Evolutionary conservation across 2,329 filamentous ascomycete genomes (phyloP).

Genomic region (Cucurbitaria berberidis): DNA sequence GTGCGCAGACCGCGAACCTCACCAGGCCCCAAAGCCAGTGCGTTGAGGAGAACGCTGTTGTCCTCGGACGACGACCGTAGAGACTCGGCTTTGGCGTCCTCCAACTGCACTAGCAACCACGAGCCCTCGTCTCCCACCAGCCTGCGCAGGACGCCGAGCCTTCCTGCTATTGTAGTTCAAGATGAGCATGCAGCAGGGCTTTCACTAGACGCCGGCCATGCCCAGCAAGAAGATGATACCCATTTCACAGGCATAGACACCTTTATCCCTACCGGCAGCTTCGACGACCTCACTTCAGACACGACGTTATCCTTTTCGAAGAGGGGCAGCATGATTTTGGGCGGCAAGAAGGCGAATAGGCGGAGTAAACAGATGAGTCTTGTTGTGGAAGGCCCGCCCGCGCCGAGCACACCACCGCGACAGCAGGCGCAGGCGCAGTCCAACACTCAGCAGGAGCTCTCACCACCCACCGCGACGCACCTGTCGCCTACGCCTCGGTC

Average conservation of each 20-base stretch:
- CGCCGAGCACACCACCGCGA: constrained; percentile 20
- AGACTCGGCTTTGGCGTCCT: constrained; percentile 51
- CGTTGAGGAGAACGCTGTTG: constrained; percentile 39
- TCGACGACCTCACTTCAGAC: constrained; percentile 60
- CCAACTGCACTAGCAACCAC: constrained; percentile 41
- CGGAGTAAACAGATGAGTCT: constrained; percentile 40
- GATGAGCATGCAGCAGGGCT: constrained; percentile 38
- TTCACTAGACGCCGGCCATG: constrained; percentile 15
- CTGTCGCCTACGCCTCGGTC: constrained; percentile 42
- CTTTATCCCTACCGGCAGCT: constrained; percentile 60
- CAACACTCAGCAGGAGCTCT: constrained; percentile 19
- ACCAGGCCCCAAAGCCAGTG: constrained; percentile 42
- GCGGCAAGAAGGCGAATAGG: constrained; percentile 57
- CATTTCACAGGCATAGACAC: constrained; percentile 59
- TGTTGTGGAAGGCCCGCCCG: constrained; percentile 25
- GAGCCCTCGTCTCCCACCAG: constrained; percentile 38
- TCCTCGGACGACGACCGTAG: constrained; percentile 45
- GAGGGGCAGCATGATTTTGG: constrained; percentile 64
- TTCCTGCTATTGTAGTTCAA: constrained; percentile 55
- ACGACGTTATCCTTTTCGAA: constrained; percentile 65
- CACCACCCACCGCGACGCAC: constrained; percentile 31
- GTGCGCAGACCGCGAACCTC: constrained; percentile 47
- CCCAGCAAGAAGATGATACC: constrained; percentile 10
- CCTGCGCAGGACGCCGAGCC: constrained; percentile 48
- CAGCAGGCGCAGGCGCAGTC: constrained; percentile 21